phyloP scores from a whole-genome alignment of 768 basidiomycete species.

The Suillus americanus region DNA sequence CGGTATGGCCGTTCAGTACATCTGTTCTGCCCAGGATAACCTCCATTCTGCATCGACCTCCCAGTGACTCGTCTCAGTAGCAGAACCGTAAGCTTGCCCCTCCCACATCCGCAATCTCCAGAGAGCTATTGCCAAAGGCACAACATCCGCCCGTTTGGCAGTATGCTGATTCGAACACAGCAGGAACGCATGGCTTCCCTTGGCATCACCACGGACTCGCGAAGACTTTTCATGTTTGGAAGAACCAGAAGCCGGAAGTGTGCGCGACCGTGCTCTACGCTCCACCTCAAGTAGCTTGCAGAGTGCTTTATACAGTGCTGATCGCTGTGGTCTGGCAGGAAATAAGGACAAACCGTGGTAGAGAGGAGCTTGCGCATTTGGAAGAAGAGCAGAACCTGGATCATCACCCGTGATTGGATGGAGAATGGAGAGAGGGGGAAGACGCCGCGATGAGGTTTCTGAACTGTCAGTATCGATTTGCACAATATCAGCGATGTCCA shows the following conservation, averaged over 20 bases:
- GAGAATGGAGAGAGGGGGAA: conserved; percentile 29
- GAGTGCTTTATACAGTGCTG: conserved; percentile 52
- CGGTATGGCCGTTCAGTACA: conserved; percentile 2
- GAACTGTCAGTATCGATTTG: background rate
- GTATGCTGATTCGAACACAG: conserved; percentile 53
- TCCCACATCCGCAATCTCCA: conserved; percentile 85
- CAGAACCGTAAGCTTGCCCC: conserved; percentile 34
- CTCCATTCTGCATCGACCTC: conserved; percentile 32
- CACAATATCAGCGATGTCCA: background rate
- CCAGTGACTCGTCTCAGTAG: conserved; percentile 36
- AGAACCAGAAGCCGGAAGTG: background rate
- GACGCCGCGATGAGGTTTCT: conserved; percentile 1
- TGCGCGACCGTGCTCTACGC: conserved; percentile 27
- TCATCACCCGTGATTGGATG: conserved; percentile 14
- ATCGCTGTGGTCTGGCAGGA: conserved; percentile 59
- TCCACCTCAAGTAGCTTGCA: conserved; percentile 50
- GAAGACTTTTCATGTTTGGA: background rate
- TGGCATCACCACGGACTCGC: conserved; percentile 32
- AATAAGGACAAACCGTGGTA: conserved; percentile 71
- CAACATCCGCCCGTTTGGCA: conserved; percentile 55
- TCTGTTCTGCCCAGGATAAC: conserved; percentile 12
- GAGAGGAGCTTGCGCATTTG: conserved; percentile 48
- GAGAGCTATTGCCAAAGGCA: conserved; percentile 65
- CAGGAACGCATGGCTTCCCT: conserved; percentile 70
- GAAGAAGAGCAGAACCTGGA: conserved; percentile 23